A percentile compares a stretch with the other conserved stretches of the same genome.
Evolutionary conservation across 2,329 filamentous ascomycete species (phyloP).

Genomic region (Zelopaecilomyces penicillatus): DNA sequence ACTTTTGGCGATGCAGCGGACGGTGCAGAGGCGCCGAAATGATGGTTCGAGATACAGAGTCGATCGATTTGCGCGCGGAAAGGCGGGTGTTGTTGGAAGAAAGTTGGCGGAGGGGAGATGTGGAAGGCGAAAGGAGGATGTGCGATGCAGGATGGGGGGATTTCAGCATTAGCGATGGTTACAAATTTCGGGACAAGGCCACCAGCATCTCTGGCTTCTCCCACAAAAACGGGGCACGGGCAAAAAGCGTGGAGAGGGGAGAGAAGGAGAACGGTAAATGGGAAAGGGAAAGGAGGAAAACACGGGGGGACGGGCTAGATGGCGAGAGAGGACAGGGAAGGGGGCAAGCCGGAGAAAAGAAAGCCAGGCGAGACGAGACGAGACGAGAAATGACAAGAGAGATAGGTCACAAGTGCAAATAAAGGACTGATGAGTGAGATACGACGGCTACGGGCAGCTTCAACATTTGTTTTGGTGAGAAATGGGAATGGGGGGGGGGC

Average conservation of each 20-base stretch:
- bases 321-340: not conserved
- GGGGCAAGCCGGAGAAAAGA: not conserved
- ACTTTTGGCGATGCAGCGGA: constrained; percentile 28
- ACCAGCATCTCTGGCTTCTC: constrained; percentile 8
- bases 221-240: constrained; percentile 9
- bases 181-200: constrained; percentile 8
- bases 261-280: not conserved
- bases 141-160: constrained; percentile 12
- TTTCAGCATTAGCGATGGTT: constrained; percentile 18
- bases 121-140: constrained; percentile 15
- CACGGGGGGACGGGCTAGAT: not conserved
- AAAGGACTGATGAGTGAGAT: too few species aligned
- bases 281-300: not conserved
- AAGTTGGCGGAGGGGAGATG: constrained; percentile 22
- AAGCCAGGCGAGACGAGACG: not conserved
- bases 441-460: too few species aligned
- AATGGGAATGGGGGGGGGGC: too few species aligned
- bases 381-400: too few species aligned
- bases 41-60: constrained; percentile 29
- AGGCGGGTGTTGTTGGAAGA: constrained; percentile 21
- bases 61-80: constrained; percentile 17
- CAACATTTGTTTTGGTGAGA: too few species aligned
- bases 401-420: too few species aligned
- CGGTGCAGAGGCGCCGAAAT: constrained; percentile 26
- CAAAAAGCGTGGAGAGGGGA: constrained; percentile 4